Conservation (phyloP, 805 yeast species). For the Ogataea methylovora region DNA sequence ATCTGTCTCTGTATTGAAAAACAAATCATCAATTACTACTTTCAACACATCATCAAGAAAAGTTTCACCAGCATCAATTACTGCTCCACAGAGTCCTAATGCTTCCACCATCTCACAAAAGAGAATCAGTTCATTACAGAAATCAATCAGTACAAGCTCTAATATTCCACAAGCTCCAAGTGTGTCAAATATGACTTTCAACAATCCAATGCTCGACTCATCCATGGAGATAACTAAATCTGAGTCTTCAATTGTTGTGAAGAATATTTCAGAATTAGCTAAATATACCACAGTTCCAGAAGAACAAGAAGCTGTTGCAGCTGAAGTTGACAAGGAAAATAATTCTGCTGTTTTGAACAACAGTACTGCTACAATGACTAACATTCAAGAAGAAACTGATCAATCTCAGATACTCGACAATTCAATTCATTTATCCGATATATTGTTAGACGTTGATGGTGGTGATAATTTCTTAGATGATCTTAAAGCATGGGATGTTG, state of each 20-base stretch:
- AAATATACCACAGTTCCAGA: neutral
- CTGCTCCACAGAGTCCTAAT: neutral
- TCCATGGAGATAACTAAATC: too few species aligned
- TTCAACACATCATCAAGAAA: neutral
- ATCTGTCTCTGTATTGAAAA: constrained; percentile 14
- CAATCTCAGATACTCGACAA: constrained; percentile 1
- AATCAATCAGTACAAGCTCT: too few species aligned
- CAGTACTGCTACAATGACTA: too few species aligned
- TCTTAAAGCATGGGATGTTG: constrained; percentile 26
- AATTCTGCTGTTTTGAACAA: constrained; percentile 1
- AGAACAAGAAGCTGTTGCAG: neutral
- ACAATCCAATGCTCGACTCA: too few species aligned
- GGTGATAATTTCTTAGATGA: constrained; percentile 37
- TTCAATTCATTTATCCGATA: constrained; percentile 14
- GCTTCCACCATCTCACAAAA: neutral
- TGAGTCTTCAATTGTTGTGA: too few species aligned
- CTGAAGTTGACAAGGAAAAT: neutral
- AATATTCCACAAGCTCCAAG: too few species aligned
- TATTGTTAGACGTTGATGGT: constrained; percentile 33
- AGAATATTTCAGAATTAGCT: neutral
- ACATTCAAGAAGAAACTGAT: neutral
- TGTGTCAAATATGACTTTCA: too few species aligned
- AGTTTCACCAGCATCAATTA: neutral
- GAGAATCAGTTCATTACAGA: too few species aligned
- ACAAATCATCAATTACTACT: constrained; percentile 1